Percentiles rank a stretch among this genome's conserved stretches.
Conservation (phyloP, 257 asterid species). For the Phtheirospermum japonicum region DNA sequence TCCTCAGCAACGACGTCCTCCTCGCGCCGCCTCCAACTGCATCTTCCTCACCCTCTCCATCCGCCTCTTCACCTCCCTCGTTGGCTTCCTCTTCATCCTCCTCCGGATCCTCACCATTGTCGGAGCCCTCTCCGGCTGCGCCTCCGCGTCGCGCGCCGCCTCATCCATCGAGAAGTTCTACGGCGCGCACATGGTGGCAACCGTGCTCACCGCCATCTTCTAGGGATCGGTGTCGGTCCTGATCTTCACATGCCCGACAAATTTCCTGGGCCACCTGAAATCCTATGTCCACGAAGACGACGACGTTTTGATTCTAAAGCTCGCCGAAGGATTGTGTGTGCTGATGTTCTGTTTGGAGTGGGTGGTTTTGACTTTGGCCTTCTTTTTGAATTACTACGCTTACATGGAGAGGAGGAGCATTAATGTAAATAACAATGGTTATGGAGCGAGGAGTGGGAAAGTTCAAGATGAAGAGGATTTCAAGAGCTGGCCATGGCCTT, state of each 20-base stretch:
- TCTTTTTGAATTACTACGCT: slow-evolving; percentile 69
- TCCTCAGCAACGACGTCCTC: slow-evolving; percentile 48
- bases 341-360: slow-evolving; percentile 75
- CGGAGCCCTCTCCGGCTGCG: slow-evolving; percentile 65
- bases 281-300: slow-evolving; percentile 81
- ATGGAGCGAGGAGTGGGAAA: slow-evolving; percentile 45
- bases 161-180: slow-evolving; percentile 41
- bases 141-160: slow-evolving; percentile 56
- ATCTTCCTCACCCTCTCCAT: slow-evolving; percentile 76
- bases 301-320: slow-evolving; percentile 62
- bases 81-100: slow-evolving; percentile 58
- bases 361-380: slow-evolving; percentile 75
- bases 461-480: slow-evolving; percentile 57
- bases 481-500: slow-evolving; percentile 53
- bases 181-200: slow-evolving; percentile 82
- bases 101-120: slow-evolving; percentile 68
- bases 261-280: slow-evolving; percentile 59
- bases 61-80: slow-evolving; percentile 62
- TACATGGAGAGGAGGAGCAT: slow-evolving; percentile 45
- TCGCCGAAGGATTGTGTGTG: slow-evolving; percentile 70
- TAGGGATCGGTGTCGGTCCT: slow-evolving; percentile 85
- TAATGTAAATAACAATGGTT: neutral
- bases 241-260: slow-evolving; percentile 62
- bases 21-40: slow-evolving; percentile 71
- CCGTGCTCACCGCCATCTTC: slow-evolving; percentile 79